Percentiles rank a stretch among this genome's conserved stretches.
Evolutionary conservation across 2,329 filamentous ascomycete species (phyloP).

Genomic region (Ophiostoma himal-ulmi): DNA sequence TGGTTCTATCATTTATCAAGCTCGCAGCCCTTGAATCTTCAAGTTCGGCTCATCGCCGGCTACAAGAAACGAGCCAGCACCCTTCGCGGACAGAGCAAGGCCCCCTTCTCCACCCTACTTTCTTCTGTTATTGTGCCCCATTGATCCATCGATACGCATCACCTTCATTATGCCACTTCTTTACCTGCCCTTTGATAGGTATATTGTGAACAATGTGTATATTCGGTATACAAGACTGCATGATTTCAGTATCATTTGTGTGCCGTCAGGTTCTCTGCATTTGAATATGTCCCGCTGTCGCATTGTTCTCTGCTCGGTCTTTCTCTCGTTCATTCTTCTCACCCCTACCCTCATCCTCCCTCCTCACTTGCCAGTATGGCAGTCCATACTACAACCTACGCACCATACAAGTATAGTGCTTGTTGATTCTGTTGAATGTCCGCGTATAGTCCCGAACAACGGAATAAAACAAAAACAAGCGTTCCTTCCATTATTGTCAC

Average conservation of each 20-base stretch:
- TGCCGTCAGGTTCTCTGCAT: background rate
- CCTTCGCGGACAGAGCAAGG: background rate
- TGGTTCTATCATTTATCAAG: background rate
- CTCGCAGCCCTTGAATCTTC: background rate
- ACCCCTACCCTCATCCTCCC: background rate
- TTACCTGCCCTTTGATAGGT: background rate
- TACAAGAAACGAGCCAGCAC: constrained; percentile 12
- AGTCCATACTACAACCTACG: background rate
- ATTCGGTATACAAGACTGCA: background rate
- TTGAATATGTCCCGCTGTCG: background rate
- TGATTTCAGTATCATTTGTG: background rate
- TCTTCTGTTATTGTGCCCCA: background rate
- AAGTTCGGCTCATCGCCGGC: constrained; percentile 21
- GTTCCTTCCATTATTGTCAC: background rate
- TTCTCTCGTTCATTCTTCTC: background rate
- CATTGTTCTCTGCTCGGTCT: background rate
- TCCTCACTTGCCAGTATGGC: background rate
- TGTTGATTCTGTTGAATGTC: background rate
- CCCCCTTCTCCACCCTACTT: background rate
- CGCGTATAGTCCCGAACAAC: background rate
- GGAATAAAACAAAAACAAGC: background rate
- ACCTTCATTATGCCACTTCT: background rate
- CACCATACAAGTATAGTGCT: background rate
- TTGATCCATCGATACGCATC: background rate
- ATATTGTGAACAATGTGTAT: no score